Evolutionary conservation across 148 eudicot genomes (phyloP).

Genomic region (Cornus controversa): DNA sequence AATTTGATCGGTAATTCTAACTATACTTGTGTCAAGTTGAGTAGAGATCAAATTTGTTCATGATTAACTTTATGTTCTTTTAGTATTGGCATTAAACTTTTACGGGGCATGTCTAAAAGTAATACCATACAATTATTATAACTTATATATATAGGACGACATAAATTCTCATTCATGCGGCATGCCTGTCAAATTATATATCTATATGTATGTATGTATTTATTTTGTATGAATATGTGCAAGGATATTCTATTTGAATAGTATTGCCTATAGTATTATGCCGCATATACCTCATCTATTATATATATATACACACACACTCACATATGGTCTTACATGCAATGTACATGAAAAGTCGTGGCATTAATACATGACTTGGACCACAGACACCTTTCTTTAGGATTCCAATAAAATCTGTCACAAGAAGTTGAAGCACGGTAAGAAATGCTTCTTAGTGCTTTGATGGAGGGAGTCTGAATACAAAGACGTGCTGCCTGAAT

Average conservation of each 20-base stretch:
- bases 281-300: too few species aligned
- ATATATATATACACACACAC: too few species aligned
- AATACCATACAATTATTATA: too few species aligned
- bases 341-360: neutral
- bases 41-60: too few species aligned
- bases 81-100: too few species aligned
- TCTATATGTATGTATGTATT: neutral
- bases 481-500: neutral
- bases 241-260: neutral
- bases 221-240: neutral
- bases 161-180: neutral
- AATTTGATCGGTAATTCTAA: neutral
- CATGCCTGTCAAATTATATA: neutral
- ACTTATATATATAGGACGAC: too few species aligned
- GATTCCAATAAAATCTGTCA: constrained; percentile 3
- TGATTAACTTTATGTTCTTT: too few species aligned
- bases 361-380: neutral
- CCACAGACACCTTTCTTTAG: constrained; percentile 1
- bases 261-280: too few species aligned
- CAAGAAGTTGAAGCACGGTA: constrained; percentile 3
- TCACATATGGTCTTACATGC: too few species aligned
- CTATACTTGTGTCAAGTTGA: too few species aligned
- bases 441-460: neutral
- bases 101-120: too few species aligned
- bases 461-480: neutral